A percentile compares a stretch with the other conserved stretches of the same genome.
These are phyloP conservation scores for Abrus precatorius DNA, from an alignment of 306 rosid genomes.

Conservation along the genomic window DNA sequence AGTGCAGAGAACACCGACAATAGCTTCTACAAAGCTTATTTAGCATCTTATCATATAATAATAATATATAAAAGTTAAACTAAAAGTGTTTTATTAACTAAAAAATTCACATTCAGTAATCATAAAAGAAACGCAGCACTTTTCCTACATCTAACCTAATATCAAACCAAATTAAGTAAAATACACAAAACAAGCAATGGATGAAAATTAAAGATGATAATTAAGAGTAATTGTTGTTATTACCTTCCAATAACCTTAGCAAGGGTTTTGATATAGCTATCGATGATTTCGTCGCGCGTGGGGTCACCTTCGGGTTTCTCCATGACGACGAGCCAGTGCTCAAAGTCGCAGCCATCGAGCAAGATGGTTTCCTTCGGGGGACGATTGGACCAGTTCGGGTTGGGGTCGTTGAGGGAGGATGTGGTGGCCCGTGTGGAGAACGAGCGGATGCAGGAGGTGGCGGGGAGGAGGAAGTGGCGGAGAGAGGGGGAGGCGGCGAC, in stretches of 20 bases:
- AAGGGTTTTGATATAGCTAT: constrained; percentile 78
- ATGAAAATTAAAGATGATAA: background rate
- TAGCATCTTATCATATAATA: background rate
- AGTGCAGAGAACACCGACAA: background rate
- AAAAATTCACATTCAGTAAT: background rate
- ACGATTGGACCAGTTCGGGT: constrained; percentile 93
- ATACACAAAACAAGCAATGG: background rate
- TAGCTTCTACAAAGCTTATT: background rate
- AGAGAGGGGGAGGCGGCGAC: constrained; percentile 49
- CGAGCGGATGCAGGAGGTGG: constrained; percentile 42
- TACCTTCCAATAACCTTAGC: constrained; percentile 81
- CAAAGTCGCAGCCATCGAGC: constrained; percentile 96
- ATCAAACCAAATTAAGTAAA: background rate
- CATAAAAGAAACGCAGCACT: too few relatives aligned
- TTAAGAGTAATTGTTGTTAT: background rate
- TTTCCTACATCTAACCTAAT: background rate
- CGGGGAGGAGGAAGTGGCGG: constrained; percentile 35
- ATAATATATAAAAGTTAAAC: too few relatives aligned
- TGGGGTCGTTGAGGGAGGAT: constrained; percentile 90
- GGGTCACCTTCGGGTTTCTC: constrained; percentile 81
- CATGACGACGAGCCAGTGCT: constrained; percentile 97
- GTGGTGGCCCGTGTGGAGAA: constrained; percentile 83
- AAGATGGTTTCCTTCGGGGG: constrained; percentile 94
- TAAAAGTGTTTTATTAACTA: too few relatives aligned
- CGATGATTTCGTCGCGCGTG: constrained; percentile 85